A percentile compares a stretch with the other conserved stretches of the same genome.
Conservation (phyloP, 768 basidiomycete species). For the Cystobasidium tubakii region DNA sequence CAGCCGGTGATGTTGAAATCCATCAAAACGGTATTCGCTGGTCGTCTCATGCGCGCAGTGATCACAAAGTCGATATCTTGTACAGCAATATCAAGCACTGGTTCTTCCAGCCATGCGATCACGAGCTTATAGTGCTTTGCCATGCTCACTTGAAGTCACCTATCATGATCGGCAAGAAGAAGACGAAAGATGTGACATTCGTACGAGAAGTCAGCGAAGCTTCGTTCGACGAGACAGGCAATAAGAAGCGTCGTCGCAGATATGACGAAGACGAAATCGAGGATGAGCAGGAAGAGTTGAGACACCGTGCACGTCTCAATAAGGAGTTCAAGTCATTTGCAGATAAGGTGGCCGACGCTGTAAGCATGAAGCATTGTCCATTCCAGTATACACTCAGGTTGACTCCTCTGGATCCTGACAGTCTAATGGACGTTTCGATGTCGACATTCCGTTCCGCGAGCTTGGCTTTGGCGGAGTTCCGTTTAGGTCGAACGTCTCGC, state of each 20-base stretch:
- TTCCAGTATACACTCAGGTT: no score
- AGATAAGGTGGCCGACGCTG: slow-evolving; percentile 84
- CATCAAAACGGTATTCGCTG: slow-evolving; percentile 96
- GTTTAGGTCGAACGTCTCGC: slow-evolving; percentile 73
- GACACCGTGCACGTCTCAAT: slow-evolving; percentile 78
- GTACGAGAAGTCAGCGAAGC: slow-evolving; percentile 96
- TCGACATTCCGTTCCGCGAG: slow-evolving; percentile 95
- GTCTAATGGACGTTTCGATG: slow-evolving; percentile 77
- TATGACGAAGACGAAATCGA: slow-evolving; percentile 95
- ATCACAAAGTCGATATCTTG: slow-evolving; percentile 83
- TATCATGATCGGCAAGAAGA: slow-evolving; percentile 98
- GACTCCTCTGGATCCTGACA: slow-evolving; percentile 50
- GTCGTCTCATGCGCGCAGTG: slow-evolving; percentile 70
- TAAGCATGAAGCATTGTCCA: slow-evolving; percentile 52
- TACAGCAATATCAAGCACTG: slow-evolving; percentile 97
- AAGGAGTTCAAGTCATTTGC: slow-evolving; percentile 90
- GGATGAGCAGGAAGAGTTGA: slow-evolving; percentile 94
- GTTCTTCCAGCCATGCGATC: slow-evolving; percentile 98
- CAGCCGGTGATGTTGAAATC: slow-evolving; percentile 96
- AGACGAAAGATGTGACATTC: slow-evolving; percentile 95
- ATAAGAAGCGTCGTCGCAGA: slow-evolving; percentile 89
- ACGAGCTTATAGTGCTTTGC: slow-evolving; percentile 86
- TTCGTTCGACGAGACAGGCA: slow-evolving; percentile 98
- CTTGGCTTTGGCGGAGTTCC: slow-evolving; percentile 96
- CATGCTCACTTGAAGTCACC: slow-evolving; percentile 90